phyloP scores from a whole-genome alignment of 2,329 filamentous ascomycete species.

The Exophiala spinifera region DNA sequence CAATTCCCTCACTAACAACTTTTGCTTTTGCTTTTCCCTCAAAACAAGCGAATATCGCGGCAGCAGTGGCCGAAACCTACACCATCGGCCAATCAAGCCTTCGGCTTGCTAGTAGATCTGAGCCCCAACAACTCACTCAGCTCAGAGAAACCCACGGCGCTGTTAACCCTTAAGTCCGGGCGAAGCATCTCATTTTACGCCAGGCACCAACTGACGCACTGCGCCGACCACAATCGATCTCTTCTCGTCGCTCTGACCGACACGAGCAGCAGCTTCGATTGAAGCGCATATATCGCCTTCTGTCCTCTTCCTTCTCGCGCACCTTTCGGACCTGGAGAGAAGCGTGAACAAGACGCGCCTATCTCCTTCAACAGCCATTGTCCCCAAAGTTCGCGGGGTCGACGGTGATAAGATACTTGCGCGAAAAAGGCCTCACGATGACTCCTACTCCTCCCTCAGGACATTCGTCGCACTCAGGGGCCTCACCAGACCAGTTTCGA shows the following conservation, averaged over 20 bases:
- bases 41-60: no score
- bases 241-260: neutral
- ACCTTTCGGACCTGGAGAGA: no score
- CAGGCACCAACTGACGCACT: slow-evolving; percentile 1
- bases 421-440: slow-evolving; percentile 47
- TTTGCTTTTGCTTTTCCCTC: no score
- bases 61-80: no score
- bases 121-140: no score
- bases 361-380: neutral
- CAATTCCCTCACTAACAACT: no score
- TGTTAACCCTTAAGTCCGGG: slow-evolving; percentile 2
- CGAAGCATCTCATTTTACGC: neutral
- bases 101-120: no score
- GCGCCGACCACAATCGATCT: neutral
- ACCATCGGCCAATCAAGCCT: no score
- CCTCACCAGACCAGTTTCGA: slow-evolving; percentile 81
- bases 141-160: neutral
- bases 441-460: slow-evolving; percentile 75
- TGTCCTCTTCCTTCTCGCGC: no score
- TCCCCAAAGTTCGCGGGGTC: neutral
- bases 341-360: neutral
- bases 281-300: no score
- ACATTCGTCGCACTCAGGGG: slow-evolving; percentile 67
- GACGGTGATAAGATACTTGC: neutral
- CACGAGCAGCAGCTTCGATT: neutral